Evolutionary conservation across 345 rosid genomes (phyloP).

Genomic region (Cardiospermum halicacabum): DNA sequence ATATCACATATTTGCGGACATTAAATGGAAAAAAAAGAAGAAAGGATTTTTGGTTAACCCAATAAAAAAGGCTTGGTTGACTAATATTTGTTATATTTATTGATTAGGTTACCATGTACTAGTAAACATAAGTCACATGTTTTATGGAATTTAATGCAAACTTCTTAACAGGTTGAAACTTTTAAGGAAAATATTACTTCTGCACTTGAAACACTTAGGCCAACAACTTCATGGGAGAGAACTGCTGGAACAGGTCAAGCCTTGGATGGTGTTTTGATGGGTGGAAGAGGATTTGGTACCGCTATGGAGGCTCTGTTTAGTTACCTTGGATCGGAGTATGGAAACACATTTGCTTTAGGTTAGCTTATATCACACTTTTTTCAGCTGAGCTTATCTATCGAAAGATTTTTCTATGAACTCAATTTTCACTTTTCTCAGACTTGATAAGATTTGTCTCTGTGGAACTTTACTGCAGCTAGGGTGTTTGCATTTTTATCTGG

Average conservation of each 20-base stretch:
- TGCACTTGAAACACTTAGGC: constrained; percentile 94
- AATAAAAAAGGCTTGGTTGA: neutral
- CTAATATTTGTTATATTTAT: neutral
- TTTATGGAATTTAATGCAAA: neutral
- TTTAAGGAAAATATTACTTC: constrained; percentile 87
- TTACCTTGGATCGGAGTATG: constrained; percentile 94
- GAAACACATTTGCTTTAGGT: constrained; percentile 96
- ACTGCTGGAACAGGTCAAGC: constrained; percentile 72
- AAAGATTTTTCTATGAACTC: neutral
- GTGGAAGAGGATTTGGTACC: constrained; percentile 94
- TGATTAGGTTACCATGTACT: constrained; percentile 4
- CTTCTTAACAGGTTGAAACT: constrained; percentile 63
- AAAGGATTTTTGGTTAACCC: neutral
- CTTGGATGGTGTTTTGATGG: constrained; percentile 82
- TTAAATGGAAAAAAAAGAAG: neutral
- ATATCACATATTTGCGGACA: neutral
- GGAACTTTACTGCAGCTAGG: constrained; percentile 67
- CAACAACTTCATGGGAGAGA: constrained; percentile 97
- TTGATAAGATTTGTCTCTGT: constrained; percentile 14
- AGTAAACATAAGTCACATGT: neutral
- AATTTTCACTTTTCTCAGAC: neutral
- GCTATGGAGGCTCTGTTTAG: constrained; percentile 95
- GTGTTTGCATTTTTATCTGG: constrained; percentile 94
- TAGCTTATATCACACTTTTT: constrained; percentile 15
- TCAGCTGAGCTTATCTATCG: neutral